Conservation (phyloP, 2,329 filamentous ascomycete genomes). For the Fusarium sp. region DNA sequence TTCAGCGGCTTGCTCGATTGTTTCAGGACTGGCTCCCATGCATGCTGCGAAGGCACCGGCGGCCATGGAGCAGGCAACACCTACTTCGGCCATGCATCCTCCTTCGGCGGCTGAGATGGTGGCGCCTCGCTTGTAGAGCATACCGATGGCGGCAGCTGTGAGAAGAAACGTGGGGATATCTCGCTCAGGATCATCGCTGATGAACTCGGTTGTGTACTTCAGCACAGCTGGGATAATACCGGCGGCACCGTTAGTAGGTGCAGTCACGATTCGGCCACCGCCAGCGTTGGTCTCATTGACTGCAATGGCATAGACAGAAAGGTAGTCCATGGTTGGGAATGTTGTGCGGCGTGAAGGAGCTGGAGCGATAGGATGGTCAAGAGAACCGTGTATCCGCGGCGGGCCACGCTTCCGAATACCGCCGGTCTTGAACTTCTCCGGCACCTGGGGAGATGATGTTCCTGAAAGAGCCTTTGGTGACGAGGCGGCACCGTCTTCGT, state of each 20-base stretch:
- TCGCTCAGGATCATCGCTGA: constrained; percentile 63
- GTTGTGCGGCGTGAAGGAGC: constrained; percentile 60
- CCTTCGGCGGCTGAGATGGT: constrained; percentile 65
- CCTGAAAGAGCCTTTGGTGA: constrained; percentile 10
- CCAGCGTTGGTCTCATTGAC: constrained; percentile 67
- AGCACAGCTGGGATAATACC: constrained; percentile 65
- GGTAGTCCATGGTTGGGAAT: constrained; percentile 64
- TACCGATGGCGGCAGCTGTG: constrained; percentile 63
- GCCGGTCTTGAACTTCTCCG: constrained; percentile 4
- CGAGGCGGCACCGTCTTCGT: constrained; percentile 11
- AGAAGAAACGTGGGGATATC: constrained; percentile 63
- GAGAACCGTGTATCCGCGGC: constrained; percentile 59
- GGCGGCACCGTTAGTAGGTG: constrained; percentile 64
- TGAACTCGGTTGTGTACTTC: constrained; percentile 63
- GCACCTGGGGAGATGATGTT: constrained; percentile 3
- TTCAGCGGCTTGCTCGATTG: constrained; percentile 64
- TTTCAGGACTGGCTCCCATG: constrained; percentile 64
- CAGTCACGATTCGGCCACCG: constrained; percentile 64
- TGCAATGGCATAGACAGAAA: constrained; percentile 64
- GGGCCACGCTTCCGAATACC: constrained; percentile 47
- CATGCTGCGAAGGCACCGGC: constrained; percentile 64
- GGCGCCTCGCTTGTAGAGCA: constrained; percentile 66
- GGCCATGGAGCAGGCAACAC: constrained; percentile 65
- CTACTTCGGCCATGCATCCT: constrained; percentile 67
- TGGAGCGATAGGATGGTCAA: constrained; percentile 61